These are phyloP conservation scores for Pluteus cervinus DNA, from an alignment of 768 basidiomycete species.

Conservation along the genomic window DNA sequence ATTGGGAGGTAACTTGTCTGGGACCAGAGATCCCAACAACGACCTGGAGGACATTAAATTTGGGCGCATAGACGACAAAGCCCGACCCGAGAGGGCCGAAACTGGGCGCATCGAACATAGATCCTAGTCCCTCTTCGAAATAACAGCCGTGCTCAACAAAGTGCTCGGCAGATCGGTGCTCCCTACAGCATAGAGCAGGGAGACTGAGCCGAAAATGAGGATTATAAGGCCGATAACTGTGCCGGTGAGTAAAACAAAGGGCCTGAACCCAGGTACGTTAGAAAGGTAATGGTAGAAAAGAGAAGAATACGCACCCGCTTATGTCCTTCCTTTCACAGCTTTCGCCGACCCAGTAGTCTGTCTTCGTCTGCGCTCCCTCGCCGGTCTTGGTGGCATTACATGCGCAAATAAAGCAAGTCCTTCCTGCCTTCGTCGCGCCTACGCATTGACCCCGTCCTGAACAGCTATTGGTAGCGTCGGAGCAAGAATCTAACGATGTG, in stretches of 20 bases:
- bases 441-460: slow-evolving; percentile 68
- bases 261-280: too few relatives aligned
- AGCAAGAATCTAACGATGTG: slow-evolving; percentile 45
- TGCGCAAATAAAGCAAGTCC: slow-evolving; percentile 48
- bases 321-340: slow-evolving; percentile 76
- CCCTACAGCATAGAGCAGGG: slow-evolving; percentile 59
- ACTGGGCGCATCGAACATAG: not conserved
- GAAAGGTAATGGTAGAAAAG: too few relatives aligned
- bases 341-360: slow-evolving; percentile 67
- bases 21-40: slow-evolving; percentile 1
- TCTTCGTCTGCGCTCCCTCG: slow-evolving; percentile 44
- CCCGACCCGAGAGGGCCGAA: not conserved
- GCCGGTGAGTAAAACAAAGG: slow-evolving; percentile 70
- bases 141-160: slow-evolving; percentile 53
- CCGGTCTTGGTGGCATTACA: slow-evolving; percentile 45
- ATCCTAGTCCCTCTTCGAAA: slow-evolving; percentile 47
- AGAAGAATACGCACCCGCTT: slow-evolving; percentile 63
- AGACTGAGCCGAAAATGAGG: slow-evolving; percentile 60
- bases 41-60: slow-evolving; percentile 1
- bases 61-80: not conserved
- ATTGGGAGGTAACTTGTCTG: too few relatives aligned
- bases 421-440: slow-evolving; percentile 51
- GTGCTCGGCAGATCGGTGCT: slow-evolving; percentile 66
- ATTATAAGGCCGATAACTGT: slow-evolving; percentile 60
- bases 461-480: slow-evolving; percentile 57